Base-by-base conservation (phyloP, 352 stramenopile genomes). In the Phytophthora brassicae region DNA sequence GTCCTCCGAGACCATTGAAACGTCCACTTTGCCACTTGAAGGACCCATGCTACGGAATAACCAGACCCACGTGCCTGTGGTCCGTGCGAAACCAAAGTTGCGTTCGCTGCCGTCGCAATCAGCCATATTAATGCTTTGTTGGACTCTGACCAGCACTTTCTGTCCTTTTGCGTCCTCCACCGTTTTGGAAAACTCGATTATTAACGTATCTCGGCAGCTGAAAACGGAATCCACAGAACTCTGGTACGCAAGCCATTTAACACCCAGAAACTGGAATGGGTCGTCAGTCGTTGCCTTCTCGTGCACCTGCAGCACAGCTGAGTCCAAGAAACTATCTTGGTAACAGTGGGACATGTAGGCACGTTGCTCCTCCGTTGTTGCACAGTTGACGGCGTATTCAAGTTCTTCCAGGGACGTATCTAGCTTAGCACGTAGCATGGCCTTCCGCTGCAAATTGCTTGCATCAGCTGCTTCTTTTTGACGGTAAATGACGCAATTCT, bases 211-310 rank as follows among this genome's bases (percentile, higher is more conserved):
- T 5, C 80, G 78, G 55, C 81, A 86, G 31, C 70, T 75, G 36
- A 88, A 87, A 23, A 89, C 77, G 11, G 79, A 87, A 47, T 88
- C 82, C n/a, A 89, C 66, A 0, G 81, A 77, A 20, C 77, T 85
- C 67, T 93, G 84, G 56, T 81, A 86, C 4, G 80, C 80, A 14
- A 83, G 52, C 79, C 84, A 92, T 60, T 93, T 93, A 58, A 95
- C 49, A 13, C 81, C 84, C 41, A 91, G 57, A 44, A 90, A 90
- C 45, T 71, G 77, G 63, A 89, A 89, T 50, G 81, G 70, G 50
- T 93, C 84, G 4, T 69, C 83, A 22, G 56, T 65, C 3, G 62
- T 63, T 2, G 69, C 63, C 20, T 74, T 58, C 31, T 85, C 73
- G 19, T 79, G 43, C 9, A 91, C 71, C 45, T 93, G 77, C n/a